phyloP scores from a whole-genome alignment of 1,139 yeast species.

The Geotrichum klebahnii region DNA sequence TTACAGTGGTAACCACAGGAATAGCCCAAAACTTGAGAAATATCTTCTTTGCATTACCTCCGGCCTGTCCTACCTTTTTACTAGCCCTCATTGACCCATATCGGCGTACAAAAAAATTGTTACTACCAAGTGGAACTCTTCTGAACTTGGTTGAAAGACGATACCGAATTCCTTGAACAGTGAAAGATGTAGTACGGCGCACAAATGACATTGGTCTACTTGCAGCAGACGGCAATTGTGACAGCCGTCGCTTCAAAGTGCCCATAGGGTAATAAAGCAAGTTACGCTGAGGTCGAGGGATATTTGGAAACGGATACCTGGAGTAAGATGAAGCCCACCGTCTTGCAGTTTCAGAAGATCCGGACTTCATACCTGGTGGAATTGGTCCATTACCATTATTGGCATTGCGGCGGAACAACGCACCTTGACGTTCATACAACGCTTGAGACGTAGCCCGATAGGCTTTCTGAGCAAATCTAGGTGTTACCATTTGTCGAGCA shows the following conservation, averaged over 20 bases:
- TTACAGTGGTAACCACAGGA: conserved; percentile 28
- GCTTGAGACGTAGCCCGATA: conserved; percentile 15
- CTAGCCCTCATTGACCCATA: conserved; percentile 10
- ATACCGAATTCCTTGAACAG: conserved; percentile 15
- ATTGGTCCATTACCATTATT: conserved; percentile 16
- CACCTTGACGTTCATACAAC: background rate
- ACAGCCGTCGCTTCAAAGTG: conserved; percentile 32
- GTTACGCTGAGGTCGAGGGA: conserved; percentile 62
- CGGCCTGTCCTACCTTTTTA: conserved; percentile 21
- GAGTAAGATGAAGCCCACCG: conserved; percentile 9
- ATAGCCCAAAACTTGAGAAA: conserved; percentile 26
- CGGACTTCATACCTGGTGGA: conserved; percentile 25
- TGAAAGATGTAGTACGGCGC: conserved; percentile 9
- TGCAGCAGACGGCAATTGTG: conserved; percentile 13
- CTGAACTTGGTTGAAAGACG: conserved; percentile 14
- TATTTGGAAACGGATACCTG: conserved; percentile 51
- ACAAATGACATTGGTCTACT: conserved; percentile 21
- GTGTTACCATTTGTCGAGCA: conserved; percentile 25
- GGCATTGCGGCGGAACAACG: conserved; percentile 3
- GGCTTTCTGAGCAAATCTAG: conserved; percentile 28
- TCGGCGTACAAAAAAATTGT: conserved; percentile 2
- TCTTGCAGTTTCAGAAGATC: conserved; percentile 2
- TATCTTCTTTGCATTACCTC: conserved; percentile 28
- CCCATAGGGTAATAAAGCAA: conserved; percentile 48
- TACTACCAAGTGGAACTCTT: conserved; percentile 4